Percentiles rank a stretch among this genome's conserved stretches.
phyloP scores from a whole-genome alignment of 2,329 filamentous ascomycete genomes.

The Emergomyces orientalis region DNA sequence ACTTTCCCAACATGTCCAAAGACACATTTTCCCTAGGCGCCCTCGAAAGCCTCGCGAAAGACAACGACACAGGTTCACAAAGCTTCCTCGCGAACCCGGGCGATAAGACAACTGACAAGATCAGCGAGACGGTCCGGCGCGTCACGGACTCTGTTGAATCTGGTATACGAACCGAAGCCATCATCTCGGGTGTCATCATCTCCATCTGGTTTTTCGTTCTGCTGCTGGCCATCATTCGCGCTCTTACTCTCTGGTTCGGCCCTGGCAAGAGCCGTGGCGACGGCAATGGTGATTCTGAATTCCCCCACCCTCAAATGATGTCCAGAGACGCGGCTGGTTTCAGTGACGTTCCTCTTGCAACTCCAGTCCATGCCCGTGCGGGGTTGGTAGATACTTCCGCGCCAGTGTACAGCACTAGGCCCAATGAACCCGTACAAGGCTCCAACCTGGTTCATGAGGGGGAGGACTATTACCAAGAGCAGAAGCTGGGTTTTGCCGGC shows the following conservation, averaged over 20 bases:
- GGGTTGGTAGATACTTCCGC: conserved; percentile 3
- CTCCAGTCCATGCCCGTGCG: conserved; percentile 7
- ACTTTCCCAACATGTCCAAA: conserved; percentile 67
- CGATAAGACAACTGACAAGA: conserved; percentile 65
- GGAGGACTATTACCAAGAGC: conserved; percentile 28
- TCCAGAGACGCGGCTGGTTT: conserved; percentile 21
- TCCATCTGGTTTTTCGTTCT: conserved; percentile 69
- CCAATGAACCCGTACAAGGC: conserved; percentile 5
- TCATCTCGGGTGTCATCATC: conserved; percentile 67
- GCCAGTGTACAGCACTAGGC: conserved; percentile 20
- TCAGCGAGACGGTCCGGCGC: conserved; percentile 63
- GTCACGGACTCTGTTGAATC: conserved; percentile 59
- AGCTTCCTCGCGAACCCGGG: conserved; percentile 72
- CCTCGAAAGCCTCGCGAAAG: conserved; percentile 43
- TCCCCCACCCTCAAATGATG: conserved; percentile 13
- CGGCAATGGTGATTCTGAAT: conserved; percentile 39
- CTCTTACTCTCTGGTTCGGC: conserved; percentile 50
- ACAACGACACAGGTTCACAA: conserved; percentile 46
- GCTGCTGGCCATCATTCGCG: conserved; percentile 62
- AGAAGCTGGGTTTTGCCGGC: conserved; percentile 38
- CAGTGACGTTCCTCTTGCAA: conserved; percentile 29
- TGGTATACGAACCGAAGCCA: conserved; percentile 63
- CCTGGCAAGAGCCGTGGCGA: conserved; percentile 54
- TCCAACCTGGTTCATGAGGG: conserved; percentile 1
- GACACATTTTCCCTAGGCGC: conserved; percentile 79